Percentiles rank a stretch among this genome's conserved stretches.
phyloP scores from a whole-genome alignment of 2,329 filamentous ascomycete species.

The Penicillium sp. region DNA sequence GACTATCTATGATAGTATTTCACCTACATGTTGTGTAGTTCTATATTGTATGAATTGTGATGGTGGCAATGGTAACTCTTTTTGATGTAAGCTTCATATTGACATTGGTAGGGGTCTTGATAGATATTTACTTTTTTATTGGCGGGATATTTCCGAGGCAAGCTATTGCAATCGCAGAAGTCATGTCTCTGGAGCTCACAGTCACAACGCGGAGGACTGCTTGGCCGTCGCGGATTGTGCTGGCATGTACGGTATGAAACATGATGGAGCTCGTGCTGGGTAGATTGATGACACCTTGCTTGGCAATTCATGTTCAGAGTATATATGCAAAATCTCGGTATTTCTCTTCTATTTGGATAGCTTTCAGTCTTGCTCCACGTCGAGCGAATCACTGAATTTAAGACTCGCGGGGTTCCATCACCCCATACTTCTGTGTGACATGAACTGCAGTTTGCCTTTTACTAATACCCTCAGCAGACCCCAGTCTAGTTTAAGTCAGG shows the following conservation, averaged over 20 bases:
- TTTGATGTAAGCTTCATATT: background rate
- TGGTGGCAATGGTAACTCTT: background rate
- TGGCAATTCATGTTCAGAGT: background rate
- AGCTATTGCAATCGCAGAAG: background rate
- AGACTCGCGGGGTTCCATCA: background rate
- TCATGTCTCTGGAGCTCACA: background rate
- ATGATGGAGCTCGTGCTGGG: background rate
- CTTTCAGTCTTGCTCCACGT: background rate
- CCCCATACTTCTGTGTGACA: background rate
- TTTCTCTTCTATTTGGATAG: background rate
- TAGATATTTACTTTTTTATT: background rate
- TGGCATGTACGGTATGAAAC: background rate
- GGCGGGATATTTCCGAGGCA: background rate
- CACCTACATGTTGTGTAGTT: background rate
- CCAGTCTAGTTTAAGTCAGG: background rate
- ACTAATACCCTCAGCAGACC: background rate
- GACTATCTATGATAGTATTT: background rate
- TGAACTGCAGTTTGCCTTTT: constrained; percentile 7
- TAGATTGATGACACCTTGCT: background rate
- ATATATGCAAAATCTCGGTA: background rate
- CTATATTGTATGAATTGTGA: background rate
- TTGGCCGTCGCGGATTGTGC: background rate
- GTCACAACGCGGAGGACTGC: background rate
- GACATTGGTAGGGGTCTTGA: background rate
- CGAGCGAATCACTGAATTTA: background rate